Evolutionary conservation across 352 stramenopile genomes (phyloP).

Genomic region (Pythium dissotocum): DNA sequence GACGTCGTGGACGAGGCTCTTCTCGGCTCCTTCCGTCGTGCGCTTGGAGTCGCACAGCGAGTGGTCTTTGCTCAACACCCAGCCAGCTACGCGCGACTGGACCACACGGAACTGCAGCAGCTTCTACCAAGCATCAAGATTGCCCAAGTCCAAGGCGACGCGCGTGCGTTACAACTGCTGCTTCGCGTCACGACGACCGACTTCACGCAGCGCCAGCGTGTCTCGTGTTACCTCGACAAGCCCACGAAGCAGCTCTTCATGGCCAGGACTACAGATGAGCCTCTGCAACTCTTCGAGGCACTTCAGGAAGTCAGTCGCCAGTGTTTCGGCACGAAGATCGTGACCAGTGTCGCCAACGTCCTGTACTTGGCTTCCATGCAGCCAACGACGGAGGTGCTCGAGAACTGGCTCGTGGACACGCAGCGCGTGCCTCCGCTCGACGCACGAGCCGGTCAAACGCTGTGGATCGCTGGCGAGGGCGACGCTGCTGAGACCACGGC

Average conservation of each 20-base stretch:
- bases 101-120: conserved; percentile 33
- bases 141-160: conserved; percentile 41
- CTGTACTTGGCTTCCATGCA: conserved; percentile 76
- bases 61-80: conserved; percentile 53
- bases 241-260: conserved; percentile 41
- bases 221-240: conserved; percentile 52
- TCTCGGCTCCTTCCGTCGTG: conserved; percentile 1
- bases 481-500: conserved; percentile 8
- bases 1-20: conserved; percentile 28
- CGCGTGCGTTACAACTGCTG: conserved; percentile 37
- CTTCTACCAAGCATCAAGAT: conserved; percentile 38
- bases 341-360: conserved; percentile 61
- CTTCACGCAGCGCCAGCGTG: conserved; percentile 22
- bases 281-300: conserved; percentile 40
- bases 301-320: conserved; percentile 62
- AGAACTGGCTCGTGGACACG: conserved; percentile 64
- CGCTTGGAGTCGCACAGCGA: conserved; percentile 50
- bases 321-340: conserved; percentile 47
- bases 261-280: background rate
- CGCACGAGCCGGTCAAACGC: conserved; percentile 23
- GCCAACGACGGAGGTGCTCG: conserved; percentile 25
- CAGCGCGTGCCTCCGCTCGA: conserved; percentile 58
- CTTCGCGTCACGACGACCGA: conserved; percentile 47
- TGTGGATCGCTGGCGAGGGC: conserved; percentile 35
- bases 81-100: conserved; percentile 39